A percentile compares a stretch with the other conserved stretches of the same genome.
Conservation (phyloP, 2,329 filamentous ascomycete genomes). For the Fonsecaea erecta region DNA sequence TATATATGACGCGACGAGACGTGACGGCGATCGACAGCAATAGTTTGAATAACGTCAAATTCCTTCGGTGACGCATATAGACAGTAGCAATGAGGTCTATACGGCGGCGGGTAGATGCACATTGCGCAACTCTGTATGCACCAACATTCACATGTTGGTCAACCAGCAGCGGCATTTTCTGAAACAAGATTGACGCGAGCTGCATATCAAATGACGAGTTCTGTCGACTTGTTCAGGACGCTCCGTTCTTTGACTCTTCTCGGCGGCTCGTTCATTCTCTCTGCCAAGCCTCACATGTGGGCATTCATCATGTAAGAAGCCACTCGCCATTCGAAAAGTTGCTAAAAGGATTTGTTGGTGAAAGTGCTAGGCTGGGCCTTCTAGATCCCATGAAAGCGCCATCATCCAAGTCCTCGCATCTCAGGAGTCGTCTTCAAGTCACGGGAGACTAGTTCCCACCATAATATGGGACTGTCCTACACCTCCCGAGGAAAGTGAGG, state of each 20-base stretch:
- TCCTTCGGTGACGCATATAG: too few species aligned
- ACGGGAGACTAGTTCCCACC: neutral
- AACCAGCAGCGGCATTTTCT: neutral
- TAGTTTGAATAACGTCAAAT: too few species aligned
- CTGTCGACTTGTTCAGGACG: neutral
- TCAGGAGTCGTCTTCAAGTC: neutral
- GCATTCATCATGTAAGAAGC: neutral
- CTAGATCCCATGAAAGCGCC: conserved; percentile 2
- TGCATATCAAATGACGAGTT: neutral
- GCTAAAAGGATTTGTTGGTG: conserved; percentile 5
- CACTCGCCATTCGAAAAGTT: conserved; percentile 7
- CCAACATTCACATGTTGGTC: too few species aligned
- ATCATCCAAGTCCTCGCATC: conserved; percentile 7
- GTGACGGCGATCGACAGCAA: too few species aligned
- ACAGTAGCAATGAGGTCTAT: too few species aligned
- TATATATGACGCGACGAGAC: too few species aligned
- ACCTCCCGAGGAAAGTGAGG: too few species aligned
- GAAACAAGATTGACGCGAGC: conserved; percentile 9
- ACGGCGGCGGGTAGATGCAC: too few species aligned
- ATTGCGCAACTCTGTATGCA: too few species aligned
- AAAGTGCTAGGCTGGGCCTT: conserved; percentile 13
- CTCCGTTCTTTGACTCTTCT: neutral
- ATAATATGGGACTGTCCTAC: neutral
- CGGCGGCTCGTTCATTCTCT: neutral
- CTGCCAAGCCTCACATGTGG: neutral